Percentiles rank a stretch among this genome's conserved stretches.
Evolutionary conservation across 192 early-diverging fungal species (phyloP).

Genomic region (Backusella mclennaniae): DNA sequence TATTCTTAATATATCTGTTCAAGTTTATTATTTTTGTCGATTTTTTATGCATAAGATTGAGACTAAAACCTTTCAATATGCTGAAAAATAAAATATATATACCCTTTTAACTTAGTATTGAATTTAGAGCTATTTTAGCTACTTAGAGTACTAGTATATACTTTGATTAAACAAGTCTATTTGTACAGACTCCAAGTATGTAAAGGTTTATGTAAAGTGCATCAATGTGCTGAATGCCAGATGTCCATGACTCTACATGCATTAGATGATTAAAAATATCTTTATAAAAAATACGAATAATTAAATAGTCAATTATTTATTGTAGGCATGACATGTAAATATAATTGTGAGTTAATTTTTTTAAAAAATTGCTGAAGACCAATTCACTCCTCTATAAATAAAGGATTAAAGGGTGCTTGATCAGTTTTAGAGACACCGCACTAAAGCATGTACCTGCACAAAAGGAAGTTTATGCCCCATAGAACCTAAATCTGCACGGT

Average conservation of each 20-base stretch:
- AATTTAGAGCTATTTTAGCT: background rate
- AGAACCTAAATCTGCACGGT: background rate
- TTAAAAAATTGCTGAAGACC: no score
- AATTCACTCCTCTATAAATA: background rate
- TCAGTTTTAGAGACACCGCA: background rate
- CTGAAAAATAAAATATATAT: no score
- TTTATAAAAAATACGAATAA: background rate
- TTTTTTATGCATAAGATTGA: no score
- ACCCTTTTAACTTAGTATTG: background rate
- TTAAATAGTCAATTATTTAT: background rate
- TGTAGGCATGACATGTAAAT: background rate
- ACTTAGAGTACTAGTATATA: background rate
- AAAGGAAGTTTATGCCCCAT: background rate
- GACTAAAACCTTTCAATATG: no score
- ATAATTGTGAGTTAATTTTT: background rate
- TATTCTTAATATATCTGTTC: no score
- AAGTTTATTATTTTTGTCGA: no score
- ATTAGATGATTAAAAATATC: background rate
- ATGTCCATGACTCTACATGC: background rate
- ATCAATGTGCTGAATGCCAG: background rate
- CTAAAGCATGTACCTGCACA: background rate
- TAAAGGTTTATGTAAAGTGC: background rate
- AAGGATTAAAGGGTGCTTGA: background rate
- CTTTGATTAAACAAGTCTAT: background rate
- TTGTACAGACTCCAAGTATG: background rate